Conservation (phyloP, 371 early-diverging fungal species). For the Rhizopus microsporus region DNA sequence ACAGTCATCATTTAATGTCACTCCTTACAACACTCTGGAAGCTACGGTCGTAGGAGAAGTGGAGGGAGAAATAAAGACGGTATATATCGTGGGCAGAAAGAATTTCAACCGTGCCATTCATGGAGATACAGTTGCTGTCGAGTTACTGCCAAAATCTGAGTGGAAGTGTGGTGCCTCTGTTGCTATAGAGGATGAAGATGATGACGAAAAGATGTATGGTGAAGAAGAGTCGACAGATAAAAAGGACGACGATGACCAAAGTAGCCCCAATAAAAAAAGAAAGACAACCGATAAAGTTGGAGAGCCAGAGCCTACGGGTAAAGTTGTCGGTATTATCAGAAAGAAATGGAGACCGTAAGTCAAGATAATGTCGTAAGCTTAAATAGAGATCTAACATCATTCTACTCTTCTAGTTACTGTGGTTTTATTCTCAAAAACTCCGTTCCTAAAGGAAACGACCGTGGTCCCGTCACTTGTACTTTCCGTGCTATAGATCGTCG, state of each 20-base stretch:
- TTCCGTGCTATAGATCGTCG: constrained; percentile 91
- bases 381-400: neutral
- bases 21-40: constrained; percentile 85
- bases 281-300: neutral
- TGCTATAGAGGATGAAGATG: constrained; percentile 71
- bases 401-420: constrained; percentile 58
- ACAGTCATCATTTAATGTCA: constrained; percentile 84
- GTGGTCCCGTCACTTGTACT: constrained; percentile 55
- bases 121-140: constrained; percentile 88
- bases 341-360: constrained; percentile 89
- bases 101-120: constrained; percentile 91
- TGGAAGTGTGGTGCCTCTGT: constrained; percentile 80
- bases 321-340: constrained; percentile 91
- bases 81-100: constrained; percentile 82
- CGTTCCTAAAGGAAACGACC: constrained; percentile 54
- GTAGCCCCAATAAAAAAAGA: neutral
- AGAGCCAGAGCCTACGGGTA: constrained; percentile 72
- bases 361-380: neutral
- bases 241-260: constrained; percentile 26
- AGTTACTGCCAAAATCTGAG: constrained; percentile 78
- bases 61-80: constrained; percentile 69
- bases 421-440: constrained; percentile 86
- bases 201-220: constrained; percentile 47
- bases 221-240: constrained; percentile 42
- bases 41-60: constrained; percentile 78